A percentile compares a stretch with the other conserved stretches of the same genome.
Evolutionary conservation across 2,329 filamentous ascomycete genomes (phyloP).

Genomic region (Aspergillus neoniger): DNA sequence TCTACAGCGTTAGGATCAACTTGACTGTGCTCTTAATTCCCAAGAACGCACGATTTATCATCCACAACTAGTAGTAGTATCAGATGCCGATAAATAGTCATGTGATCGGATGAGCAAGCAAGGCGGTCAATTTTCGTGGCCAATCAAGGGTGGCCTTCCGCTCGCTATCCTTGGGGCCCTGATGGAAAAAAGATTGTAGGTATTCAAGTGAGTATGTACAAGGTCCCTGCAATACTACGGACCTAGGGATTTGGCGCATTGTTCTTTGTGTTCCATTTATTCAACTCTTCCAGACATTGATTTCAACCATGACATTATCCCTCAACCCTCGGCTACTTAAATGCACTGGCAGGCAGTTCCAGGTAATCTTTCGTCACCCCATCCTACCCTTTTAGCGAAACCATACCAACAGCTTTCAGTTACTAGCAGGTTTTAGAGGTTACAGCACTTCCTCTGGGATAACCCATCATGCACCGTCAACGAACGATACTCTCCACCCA

Average conservation of each 20-base stretch:
- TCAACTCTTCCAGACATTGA: not conserved
- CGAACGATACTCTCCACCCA: not conserved
- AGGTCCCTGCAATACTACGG: not conserved
- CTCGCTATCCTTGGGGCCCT: not conserved
- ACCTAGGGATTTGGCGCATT: not conserved
- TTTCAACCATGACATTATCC: conserved; percentile 9
- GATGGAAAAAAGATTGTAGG: not conserved
- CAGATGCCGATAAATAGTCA: not conserved
- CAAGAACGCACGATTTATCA: too few species aligned
- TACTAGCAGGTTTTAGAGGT: not conserved
- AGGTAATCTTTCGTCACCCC: conserved; percentile 10
- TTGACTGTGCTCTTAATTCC: too few species aligned
- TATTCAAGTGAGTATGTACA: not conserved
- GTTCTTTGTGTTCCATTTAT: not conserved
- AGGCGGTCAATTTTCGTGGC: not conserved
- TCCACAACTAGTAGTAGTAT: too few species aligned
- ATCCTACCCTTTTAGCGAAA: not conserved
- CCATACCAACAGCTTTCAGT: not conserved
- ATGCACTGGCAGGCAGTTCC: conserved; percentile 11
- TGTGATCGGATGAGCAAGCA: not conserved
- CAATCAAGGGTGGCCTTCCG: not conserved
- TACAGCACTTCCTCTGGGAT: not conserved
- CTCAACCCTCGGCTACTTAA: conserved; percentile 8
- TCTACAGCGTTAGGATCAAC: too few species aligned
- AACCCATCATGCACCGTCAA: conserved; percentile 6